Base-by-base conservation (phyloP, 257 asterid genomes). In the Dorcoceras hygrometricum region DNA sequence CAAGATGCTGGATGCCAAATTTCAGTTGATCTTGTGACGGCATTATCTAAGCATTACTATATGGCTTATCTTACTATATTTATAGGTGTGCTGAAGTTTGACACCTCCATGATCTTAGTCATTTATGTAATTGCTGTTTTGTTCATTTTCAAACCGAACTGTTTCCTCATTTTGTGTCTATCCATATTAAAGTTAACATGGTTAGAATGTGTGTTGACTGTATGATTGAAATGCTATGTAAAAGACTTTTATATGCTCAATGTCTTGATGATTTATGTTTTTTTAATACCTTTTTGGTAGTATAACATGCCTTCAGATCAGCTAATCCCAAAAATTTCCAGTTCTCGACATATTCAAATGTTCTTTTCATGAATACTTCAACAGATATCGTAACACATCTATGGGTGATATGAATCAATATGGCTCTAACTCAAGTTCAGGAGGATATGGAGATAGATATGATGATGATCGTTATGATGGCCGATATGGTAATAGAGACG, bases 381-480 rank as follows among this genome's bases (percentile, higher is more conserved):
- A 60, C 78, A 94, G 99, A 86, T 94, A 73, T 66, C 91, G 89
- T 69, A 80, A 71, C 76, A 69, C 86, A 63, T 79, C 95, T 20
- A 56, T 43, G 24, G 91, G 96, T 76, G 80, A 89, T 61, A 77
- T 81, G 90, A 78, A 87, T 82, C 88, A 90, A 64, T 87, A 95
- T 65, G 89, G 90, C 69, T 83, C 90, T 51, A 55, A 62, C 71
- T 67, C 83, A 16, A 24, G 74, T 32, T 62, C 84, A 56, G 94
- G 93, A 69, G 83, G 89, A 66, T 85, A 85, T 78, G 89, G 90
- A 50, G 97, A 86, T 75, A 80, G 77, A 75, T 83, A 79, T 71
- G 93, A 83, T 68, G 95, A 86, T 80, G 95, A 89, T 74, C 91
- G 85, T 29, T 79, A 74, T 68, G 85, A 81, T 65, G 80, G 80